Evolutionary conservation across 176 grass and related monocot genomes (phyloP).

Genomic region (Lolium rigidum): DNA sequence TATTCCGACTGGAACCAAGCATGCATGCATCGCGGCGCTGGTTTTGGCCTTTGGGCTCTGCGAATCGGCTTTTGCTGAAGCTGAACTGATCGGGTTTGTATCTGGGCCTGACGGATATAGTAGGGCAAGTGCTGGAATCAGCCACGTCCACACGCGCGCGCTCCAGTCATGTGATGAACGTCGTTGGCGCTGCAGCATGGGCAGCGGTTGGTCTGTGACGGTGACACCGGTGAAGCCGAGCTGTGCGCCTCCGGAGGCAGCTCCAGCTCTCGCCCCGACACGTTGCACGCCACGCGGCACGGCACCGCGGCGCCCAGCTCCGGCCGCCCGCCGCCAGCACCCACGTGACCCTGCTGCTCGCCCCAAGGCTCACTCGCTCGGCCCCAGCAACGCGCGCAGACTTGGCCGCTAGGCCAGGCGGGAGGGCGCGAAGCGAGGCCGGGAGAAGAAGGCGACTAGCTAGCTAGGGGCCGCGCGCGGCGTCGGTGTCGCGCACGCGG

Average conservation of each 20-base stretch:
- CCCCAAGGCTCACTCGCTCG: not conserved
- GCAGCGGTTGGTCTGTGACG: not conserved
- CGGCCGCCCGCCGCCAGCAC: not conserved
- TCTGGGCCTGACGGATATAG: too few species aligned
- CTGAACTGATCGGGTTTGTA: too few species aligned
- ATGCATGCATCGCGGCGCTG: too few species aligned
- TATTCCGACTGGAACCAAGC: too few species aligned
- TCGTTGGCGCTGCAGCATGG: not conserved
- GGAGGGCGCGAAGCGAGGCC: not conserved
- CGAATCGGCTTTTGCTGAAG: too few species aligned
- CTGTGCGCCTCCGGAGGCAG: not conserved
- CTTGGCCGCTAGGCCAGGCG: too few species aligned
- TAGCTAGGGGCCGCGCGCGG: too few species aligned
- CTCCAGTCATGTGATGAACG: not conserved
- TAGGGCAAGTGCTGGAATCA: too few species aligned
- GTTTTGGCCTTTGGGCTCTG: too few species aligned
- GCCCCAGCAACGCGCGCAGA: too few species aligned
- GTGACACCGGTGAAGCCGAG: not conserved
- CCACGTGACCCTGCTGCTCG: not conserved
- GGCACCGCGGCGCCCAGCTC: not conserved
- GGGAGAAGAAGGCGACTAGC: not conserved
- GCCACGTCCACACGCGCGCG: too few species aligned
- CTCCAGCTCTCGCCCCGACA: not conserved
- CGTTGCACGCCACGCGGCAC: constrained; percentile 35
- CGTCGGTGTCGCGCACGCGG: constrained; percentile 21